Evolutionary conservation across 352 stramenopile genomes (phyloP), one percentile per base, ranked within the genome.

Genomic region (Aphanomyces stellatus): DNA sequence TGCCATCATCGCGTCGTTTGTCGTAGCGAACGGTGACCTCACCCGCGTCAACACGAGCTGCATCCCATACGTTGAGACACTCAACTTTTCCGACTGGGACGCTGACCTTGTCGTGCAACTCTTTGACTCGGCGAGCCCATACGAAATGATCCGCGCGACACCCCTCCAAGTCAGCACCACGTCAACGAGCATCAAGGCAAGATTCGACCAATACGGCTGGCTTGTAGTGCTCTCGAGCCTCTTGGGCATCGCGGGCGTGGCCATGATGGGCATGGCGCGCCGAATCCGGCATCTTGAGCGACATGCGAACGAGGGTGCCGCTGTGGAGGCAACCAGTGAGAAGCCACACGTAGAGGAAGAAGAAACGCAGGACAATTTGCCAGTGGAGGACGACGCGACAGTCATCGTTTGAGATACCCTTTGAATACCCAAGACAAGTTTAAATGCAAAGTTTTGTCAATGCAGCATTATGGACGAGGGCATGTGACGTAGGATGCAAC

Each of bases 1-100:
- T 25, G 25, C 49, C 15, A 66, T 76, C 7, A 24, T 73, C 0
- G 33, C 35, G 37, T 49, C 64, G 53, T 75, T 69, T 25, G 31
- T 76, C 0, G 10, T 11, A 1, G 40, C 33, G 25, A 37, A 56
- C 33, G 73, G 73, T 5, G 63, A 71, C 31, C 41, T 74, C 35
- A 53, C 61, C 13, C 53, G 57, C 10, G 40, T 79, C 8, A 56
- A 79, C 41, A 62, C 53, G 17, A 71, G 59, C 24, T 79, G 73
- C 35, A 33, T 79, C 1, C 25, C 30, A 33, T 10, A 17, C 8
- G 30, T 64, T 1, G 17, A 19, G n/a, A 15, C 22, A 22, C 41
- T 64, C 19, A 17, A 35, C 19, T 64, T 64, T 64, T 5, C 30
- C 41, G 35, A 28, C 1, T n/a, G 15, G 4, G 56, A 64, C 22